A percentile compares a stretch with the other conserved stretches of the same genome.
phyloP scores from a whole-genome alignment of 371 early-diverging fungal genomes.

The Caulochytrium protostelioides region DNA sequence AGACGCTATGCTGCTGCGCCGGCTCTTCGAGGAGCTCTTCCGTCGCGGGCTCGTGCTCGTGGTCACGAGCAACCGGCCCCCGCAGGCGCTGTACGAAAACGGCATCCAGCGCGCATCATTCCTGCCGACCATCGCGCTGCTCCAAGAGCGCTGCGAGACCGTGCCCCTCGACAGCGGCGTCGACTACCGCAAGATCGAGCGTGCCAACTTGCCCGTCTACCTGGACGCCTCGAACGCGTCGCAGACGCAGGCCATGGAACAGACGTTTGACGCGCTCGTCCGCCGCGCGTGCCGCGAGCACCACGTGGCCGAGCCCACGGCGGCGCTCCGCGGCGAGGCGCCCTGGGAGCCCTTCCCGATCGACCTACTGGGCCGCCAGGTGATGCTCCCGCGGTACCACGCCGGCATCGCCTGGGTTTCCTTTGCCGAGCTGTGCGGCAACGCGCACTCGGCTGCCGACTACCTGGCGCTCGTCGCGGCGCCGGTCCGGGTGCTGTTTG shows the following conservation, averaged over 20 bases:
- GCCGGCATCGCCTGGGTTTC: slow-evolving; percentile 48
- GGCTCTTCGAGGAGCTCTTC: slow-evolving; percentile 58
- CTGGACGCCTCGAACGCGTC: not conserved
- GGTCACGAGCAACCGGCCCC: slow-evolving; percentile 82
- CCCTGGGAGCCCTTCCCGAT: too few species aligned
- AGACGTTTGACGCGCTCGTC: too few species aligned
- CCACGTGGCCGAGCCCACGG: slow-evolving; percentile 5
- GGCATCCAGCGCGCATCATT: slow-evolving; percentile 81
- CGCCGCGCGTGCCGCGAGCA: not conserved
- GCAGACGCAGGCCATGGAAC: too few species aligned
- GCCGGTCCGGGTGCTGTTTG: slow-evolving; percentile 44
- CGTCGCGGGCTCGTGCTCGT: slow-evolving; percentile 71
- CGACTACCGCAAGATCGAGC: slow-evolving; percentile 56
- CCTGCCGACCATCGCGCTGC: slow-evolving; percentile 65
- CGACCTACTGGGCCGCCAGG: too few species aligned
- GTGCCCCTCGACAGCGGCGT: slow-evolving; percentile 64
- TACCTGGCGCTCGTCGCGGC: slow-evolving; percentile 53
- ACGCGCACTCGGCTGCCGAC: slow-evolving; percentile 59
- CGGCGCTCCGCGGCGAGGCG: too few species aligned
- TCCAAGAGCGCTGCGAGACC: slow-evolving; percentile 57
- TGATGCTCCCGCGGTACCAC: slow-evolving; percentile 36
- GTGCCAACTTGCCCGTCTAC: not conserved
- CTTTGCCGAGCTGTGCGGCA: slow-evolving; percentile 62
- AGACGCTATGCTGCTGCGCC: slow-evolving; percentile 74
- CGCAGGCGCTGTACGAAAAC: slow-evolving; percentile 78